Evolutionary conservation across 805 yeast genomes (phyloP).

Genomic region (Candida pseudofarinosa): DNA sequence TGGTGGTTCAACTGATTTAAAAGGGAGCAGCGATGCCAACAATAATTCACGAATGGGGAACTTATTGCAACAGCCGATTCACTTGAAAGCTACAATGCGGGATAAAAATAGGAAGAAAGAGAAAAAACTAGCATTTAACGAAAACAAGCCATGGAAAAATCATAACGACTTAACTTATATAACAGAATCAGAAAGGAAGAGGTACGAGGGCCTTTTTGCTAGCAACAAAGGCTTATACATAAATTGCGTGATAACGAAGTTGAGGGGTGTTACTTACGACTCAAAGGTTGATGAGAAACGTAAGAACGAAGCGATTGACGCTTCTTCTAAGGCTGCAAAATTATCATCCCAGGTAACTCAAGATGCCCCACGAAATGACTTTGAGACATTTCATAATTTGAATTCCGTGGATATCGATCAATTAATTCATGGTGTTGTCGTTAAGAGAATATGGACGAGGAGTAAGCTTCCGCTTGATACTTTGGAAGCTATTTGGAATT

Average conservation of each 20-base stretch:
- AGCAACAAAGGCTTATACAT: conserved; percentile 72
- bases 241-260: conserved; percentile 28
- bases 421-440: conserved; percentile 58
- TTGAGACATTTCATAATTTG: conserved; percentile 28
- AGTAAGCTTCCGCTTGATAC: conserved; percentile 66
- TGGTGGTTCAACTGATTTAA: neutral
- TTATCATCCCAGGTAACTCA: conserved; percentile 27
- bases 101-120: conserved; percentile 37
- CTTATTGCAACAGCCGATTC: conserved; percentile 25
- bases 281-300: conserved; percentile 10
- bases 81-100: conserved; percentile 51
- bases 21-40: neutral
- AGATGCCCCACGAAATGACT: conserved; percentile 16
- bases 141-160: conserved; percentile 91
- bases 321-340: conserved; percentile 29
- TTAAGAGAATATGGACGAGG: conserved; percentile 74
- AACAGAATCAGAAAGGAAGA: conserved; percentile 65
- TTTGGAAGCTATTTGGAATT: conserved; percentile 58
- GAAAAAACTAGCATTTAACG: conserved; percentile 56
- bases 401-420: conserved; percentile 23
- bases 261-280: conserved; percentile 26
- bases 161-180: conserved; percentile 56
- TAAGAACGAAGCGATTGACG: conserved; percentile 14
- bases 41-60: neutral
- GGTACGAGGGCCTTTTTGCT: conserved; percentile 94